Conservation (phyloP, 225 moss, liverwort and hornwort genomes). For the Physcomitrium patens region DNA sequence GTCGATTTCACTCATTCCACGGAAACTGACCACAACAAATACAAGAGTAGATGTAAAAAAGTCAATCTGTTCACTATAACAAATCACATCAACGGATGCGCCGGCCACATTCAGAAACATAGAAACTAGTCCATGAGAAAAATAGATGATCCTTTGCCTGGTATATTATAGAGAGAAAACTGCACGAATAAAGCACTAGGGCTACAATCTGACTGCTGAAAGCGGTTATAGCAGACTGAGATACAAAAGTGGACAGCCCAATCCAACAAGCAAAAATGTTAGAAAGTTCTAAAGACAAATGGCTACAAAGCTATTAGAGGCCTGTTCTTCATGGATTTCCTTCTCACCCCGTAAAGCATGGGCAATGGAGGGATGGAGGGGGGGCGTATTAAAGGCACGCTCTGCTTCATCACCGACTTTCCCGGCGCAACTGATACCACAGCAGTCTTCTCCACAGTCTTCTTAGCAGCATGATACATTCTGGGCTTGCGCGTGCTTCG, state of each 20-base stretch:
- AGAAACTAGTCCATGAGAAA: constrained; percentile 16
- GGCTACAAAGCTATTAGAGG: constrained; percentile 15
- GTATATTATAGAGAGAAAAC: not conserved
- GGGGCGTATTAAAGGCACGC: constrained; percentile 31
- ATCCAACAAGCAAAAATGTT: not conserved
- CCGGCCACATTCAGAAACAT: constrained; percentile 13
- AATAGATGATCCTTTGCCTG: constrained; percentile 11
- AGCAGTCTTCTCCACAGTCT: constrained; percentile 25
- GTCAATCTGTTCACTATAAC: not conserved
- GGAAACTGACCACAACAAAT: too few relatives aligned
- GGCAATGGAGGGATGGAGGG: constrained; percentile 41
- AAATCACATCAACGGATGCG: constrained; percentile 20
- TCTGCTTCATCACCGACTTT: constrained; percentile 26
- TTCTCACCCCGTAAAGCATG: constrained; percentile 33
- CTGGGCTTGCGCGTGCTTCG: constrained; percentile 20
- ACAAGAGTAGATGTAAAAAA: not conserved
- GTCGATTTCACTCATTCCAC: too few relatives aligned
- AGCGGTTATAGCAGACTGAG: not conserved
- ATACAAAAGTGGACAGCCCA: not conserved
- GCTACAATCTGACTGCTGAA: not conserved
- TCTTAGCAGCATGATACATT: constrained; percentile 29
- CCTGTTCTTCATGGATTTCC: constrained; percentile 30
- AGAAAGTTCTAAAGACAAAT: not conserved
- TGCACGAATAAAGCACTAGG: not conserved
- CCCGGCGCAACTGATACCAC: constrained; percentile 15